Percentiles rank a stretch among this genome's conserved stretches.
phyloP scores from a whole-genome alignment of 768 basidiomycete genomes.

The Serendipita sp. region DNA sequence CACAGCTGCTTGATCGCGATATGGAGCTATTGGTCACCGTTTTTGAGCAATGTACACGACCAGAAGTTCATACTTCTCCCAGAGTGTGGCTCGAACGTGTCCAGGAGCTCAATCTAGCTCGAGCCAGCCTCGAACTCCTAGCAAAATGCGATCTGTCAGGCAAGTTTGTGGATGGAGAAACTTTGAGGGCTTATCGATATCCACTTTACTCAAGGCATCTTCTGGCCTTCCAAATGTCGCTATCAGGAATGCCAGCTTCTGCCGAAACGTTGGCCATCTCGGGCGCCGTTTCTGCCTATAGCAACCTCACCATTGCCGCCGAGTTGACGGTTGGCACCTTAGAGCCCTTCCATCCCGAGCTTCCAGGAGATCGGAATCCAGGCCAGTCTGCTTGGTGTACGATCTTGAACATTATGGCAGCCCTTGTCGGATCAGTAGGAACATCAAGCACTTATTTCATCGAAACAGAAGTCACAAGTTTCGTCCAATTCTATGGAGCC shows the following conservation, averaged over 20 bases:
- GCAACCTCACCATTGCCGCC: slow-evolving; percentile 61
- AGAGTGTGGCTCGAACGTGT: slow-evolving; percentile 64
- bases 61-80: slow-evolving; percentile 52
- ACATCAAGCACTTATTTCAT: slow-evolving; percentile 50
- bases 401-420: slow-evolving; percentile 67
- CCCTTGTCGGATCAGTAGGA: slow-evolving; percentile 47
- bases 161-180: slow-evolving; percentile 41
- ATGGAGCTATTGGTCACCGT: slow-evolving; percentile 68
- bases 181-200: slow-evolving; percentile 45
- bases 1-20: slow-evolving; percentile 59
- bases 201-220: slow-evolving; percentile 64
- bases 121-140: slow-evolving; percentile 57
- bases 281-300: slow-evolving; percentile 67
- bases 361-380: slow-evolving; percentile 62
- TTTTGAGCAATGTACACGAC: slow-evolving; percentile 65
- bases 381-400: slow-evolving; percentile 70
- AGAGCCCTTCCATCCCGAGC: slow-evolving; percentile 47
- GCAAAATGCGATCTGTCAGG: slow-evolving; percentile 54
- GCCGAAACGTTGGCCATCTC: slow-evolving; percentile 79
- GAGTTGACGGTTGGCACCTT: slow-evolving; percentile 65
- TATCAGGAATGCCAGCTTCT: slow-evolving; percentile 58
- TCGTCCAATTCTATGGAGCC: slow-evolving; percentile 69
- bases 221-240: slow-evolving; percentile 71
- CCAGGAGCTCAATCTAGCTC: slow-evolving; percentile 67
- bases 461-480: slow-evolving; percentile 69